A percentile compares a stretch with the other conserved stretches of the same genome.
Evolutionary conservation across 2,329 filamentous ascomycete genomes (phyloP).

Genomic region (Ramularia collo-cygni): DNA sequence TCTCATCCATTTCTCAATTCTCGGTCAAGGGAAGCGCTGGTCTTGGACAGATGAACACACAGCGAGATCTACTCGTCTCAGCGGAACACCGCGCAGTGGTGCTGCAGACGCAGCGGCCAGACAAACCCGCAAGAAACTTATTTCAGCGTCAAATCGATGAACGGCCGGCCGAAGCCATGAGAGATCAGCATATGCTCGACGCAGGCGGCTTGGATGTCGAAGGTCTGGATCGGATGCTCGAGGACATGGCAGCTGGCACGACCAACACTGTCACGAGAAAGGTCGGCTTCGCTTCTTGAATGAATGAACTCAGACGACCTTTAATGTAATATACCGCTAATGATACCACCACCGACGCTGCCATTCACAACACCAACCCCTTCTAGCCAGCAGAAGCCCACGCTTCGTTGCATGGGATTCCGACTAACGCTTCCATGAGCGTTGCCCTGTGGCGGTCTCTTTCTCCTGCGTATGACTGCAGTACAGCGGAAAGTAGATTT

Average conservation of each 20-base stretch:
- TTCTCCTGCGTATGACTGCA: too few relatives aligned
- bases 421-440: too few relatives aligned
- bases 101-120: conserved; percentile 28
- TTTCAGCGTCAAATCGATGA: conserved; percentile 27
- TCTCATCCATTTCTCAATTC: conserved; percentile 40
- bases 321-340: conserved; percentile 4
- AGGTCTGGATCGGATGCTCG: conserved; percentile 42
- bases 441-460: too few relatives aligned
- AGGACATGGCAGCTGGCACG: conserved; percentile 26
- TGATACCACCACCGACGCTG: conserved; percentile 6
- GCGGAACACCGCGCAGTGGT: conserved; percentile 41
- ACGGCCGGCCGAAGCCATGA: conserved; percentile 9
- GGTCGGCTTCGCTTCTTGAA: conserved; percentile 30
- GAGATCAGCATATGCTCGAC: conserved; percentile 39
- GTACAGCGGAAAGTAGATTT: too few relatives aligned
- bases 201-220: conserved; percentile 42
- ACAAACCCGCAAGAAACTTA: conserved; percentile 28
- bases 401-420: too few relatives aligned
- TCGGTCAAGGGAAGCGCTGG: conserved; percentile 26
- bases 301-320: background rate
- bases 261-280: conserved; percentile 26
- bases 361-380: conserved; percentile 1
- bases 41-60: conserved; percentile 37
- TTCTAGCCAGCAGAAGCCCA: background rate
- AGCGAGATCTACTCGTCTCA: conserved; percentile 38